Conservation (phyloP, 495 filamentous ascomycete genomes). For the Patellaria atrata region DNA sequence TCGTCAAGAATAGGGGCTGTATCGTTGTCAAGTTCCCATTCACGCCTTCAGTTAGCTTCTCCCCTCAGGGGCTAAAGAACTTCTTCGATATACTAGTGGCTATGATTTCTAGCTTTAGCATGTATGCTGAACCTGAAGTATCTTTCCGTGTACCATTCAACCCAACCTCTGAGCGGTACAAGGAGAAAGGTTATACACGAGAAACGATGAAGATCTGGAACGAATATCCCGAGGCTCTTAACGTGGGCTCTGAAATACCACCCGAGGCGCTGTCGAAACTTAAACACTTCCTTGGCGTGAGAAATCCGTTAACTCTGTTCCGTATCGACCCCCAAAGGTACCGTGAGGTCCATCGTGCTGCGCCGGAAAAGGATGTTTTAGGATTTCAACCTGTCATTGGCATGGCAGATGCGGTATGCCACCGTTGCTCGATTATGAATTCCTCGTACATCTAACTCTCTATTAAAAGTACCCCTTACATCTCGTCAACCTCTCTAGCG, state of each 20-base stretch:
- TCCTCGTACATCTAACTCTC: conserved; percentile 4
- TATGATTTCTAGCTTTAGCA: conserved; percentile 5
- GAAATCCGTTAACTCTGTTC: conserved; percentile 55
- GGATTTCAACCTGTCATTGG: conserved; percentile 67
- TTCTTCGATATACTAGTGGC: conserved; percentile 17
- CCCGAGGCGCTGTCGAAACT: conserved; percentile 34
- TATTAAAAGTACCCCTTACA: conserved; percentile 60
- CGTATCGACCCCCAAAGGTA: conserved; percentile 45
- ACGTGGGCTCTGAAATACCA: conserved; percentile 37
- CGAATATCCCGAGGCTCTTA: conserved; percentile 39
- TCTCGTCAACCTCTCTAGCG: conserved; percentile 58
- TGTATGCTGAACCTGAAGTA: conserved; percentile 14
- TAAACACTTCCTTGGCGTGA: conserved; percentile 45
- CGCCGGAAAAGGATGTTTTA: conserved; percentile 49
- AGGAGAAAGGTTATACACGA: conserved; percentile 38
- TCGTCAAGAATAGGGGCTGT: conserved; percentile 40
- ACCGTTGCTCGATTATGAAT: not conserved
- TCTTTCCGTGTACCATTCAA: conserved; percentile 50
- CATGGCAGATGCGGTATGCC: conserved; percentile 65
- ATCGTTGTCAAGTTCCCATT: conserved; percentile 45
- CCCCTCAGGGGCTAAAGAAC: conserved; percentile 12
- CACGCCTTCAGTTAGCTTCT: conserved; percentile 19
- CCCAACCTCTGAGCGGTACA: conserved; percentile 39
- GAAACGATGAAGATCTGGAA: conserved; percentile 67
- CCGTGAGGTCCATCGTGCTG: conserved; percentile 60